Conservation (phyloP, 371 early-diverging fungal genomes). For the Mucor circinelloides region DNA sequence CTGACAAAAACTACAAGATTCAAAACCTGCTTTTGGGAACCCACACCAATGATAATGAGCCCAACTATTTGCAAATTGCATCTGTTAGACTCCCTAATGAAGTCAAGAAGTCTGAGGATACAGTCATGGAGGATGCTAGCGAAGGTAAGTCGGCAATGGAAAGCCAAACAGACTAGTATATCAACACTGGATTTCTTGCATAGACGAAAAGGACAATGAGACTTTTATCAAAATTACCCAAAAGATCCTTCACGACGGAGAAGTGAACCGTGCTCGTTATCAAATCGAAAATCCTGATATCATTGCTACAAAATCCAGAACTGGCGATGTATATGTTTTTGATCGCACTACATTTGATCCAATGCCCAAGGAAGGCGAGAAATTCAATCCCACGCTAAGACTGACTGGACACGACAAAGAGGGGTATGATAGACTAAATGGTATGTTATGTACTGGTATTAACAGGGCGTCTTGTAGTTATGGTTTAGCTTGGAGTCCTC, state of each 20-base stretch:
- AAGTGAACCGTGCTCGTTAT: slow-evolving; percentile 95
- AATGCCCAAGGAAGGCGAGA: slow-evolving; percentile 71
- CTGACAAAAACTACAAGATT: slow-evolving; percentile 87
- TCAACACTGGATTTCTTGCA: not conserved
- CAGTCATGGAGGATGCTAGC: slow-evolving; percentile 68
- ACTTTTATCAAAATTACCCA: slow-evolving; percentile 88
- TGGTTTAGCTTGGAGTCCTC: slow-evolving; percentile 81
- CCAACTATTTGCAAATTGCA: slow-evolving; percentile 96
- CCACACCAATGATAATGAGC: slow-evolving; percentile 96
- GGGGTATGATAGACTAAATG: slow-evolving; percentile 67
- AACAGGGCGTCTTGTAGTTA: slow-evolving; percentile 42
- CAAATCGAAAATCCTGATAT: slow-evolving; percentile 95
- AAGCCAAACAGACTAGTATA: not conserved
- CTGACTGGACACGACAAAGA: slow-evolving; percentile 94
- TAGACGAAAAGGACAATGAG: slow-evolving; percentile 66
- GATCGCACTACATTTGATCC: slow-evolving; percentile 95
- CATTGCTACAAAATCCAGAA: slow-evolving; percentile 95
- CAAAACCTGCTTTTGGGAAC: slow-evolving; percentile 94
- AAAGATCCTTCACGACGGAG: slow-evolving; percentile 94
- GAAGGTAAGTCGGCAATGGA: not conserved
- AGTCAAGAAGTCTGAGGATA: slow-evolving; percentile 61
- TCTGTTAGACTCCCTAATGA: slow-evolving; percentile 88
- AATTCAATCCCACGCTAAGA: slow-evolving; percentile 85
- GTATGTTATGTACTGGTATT: not conserved
- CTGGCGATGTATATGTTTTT: slow-evolving; percentile 96